A percentile compares a stretch with the other conserved stretches of the same genome.
phyloP scores from a whole-genome alignment of 192 early-diverging fungal genomes.

The Chytriomyces sp. region DNA sequence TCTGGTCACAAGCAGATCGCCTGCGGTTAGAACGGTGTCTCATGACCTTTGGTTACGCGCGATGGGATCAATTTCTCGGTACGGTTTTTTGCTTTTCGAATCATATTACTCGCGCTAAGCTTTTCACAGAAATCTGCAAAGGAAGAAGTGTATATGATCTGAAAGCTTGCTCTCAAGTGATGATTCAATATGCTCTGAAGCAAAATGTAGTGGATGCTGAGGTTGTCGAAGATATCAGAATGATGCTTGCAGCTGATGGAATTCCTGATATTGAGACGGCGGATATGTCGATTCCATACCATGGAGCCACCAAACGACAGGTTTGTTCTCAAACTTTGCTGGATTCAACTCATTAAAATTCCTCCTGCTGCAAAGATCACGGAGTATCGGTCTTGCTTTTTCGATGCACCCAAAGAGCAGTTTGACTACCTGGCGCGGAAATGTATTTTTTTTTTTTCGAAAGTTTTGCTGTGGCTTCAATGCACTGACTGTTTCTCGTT shows the following conservation, averaged over 20 bases:
- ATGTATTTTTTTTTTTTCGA: slow-evolving; percentile 43
- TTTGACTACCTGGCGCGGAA: slow-evolving; percentile 75
- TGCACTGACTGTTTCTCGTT: background rate
- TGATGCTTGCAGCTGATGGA: slow-evolving; percentile 34
- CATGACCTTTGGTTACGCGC: slow-evolving; percentile 58
- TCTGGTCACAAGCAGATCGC: slow-evolving; percentile 61
- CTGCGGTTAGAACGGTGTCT: slow-evolving; percentile 56
- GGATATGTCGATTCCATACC: slow-evolving; percentile 64
- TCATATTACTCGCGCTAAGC: background rate
- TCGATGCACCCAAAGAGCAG: slow-evolving; percentile 76
- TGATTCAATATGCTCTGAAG: slow-evolving; percentile 56
- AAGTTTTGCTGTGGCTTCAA: background rate
- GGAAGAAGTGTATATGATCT: slow-evolving; percentile 54
- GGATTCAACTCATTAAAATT: background rate
- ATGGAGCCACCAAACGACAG: slow-evolving; percentile 68
- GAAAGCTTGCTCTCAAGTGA: slow-evolving; percentile 38
- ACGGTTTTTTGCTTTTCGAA: slow-evolving; percentile 14
- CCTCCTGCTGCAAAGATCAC: slow-evolving; percentile 39
- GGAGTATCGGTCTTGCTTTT: slow-evolving; percentile 72
- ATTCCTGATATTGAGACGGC: slow-evolving; percentile 40
- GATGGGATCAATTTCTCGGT: slow-evolving; percentile 67
- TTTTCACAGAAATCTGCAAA: slow-evolving; percentile 51
- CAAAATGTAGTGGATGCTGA: slow-evolving; percentile 64
- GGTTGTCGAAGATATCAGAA: slow-evolving; percentile 66
- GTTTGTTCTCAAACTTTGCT: slow-evolving; percentile 32